These are phyloP conservation scores for Xylaria venustula DNA, from an alignment of 495 filamentous ascomycete species.

Conservation along the genomic window DNA sequence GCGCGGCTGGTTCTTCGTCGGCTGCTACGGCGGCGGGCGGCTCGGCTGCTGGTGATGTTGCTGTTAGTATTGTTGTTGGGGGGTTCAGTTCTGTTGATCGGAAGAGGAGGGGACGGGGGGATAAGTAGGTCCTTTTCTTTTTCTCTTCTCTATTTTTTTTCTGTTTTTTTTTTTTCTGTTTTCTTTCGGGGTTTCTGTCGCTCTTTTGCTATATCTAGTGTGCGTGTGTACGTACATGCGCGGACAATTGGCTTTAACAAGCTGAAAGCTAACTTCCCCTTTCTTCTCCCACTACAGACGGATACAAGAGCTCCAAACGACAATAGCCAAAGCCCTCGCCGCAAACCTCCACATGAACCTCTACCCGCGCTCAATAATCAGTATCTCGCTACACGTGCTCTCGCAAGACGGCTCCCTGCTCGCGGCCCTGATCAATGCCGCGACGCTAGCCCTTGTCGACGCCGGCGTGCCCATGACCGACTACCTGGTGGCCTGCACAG, in stretches of 20 bases:
- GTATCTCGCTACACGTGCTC: slow-evolving; percentile 81
- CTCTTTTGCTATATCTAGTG: no score
- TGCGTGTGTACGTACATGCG: no score
- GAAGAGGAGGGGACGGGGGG: slow-evolving; percentile 66
- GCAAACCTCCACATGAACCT: slow-evolving; percentile 77
- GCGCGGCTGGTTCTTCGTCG: slow-evolving; percentile 28
- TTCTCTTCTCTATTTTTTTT: background rate
- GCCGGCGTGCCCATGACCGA: slow-evolving; percentile 93
- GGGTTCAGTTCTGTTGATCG: slow-evolving; percentile 87
- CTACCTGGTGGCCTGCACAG: slow-evolving; percentile 84
- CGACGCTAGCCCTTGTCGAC: slow-evolving; percentile 88
- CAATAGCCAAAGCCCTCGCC: slow-evolving; percentile 70
- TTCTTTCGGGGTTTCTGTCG: no score
- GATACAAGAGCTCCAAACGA: slow-evolving; percentile 74
- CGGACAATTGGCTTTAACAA: no score
- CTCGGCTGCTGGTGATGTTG: slow-evolving; percentile 57
- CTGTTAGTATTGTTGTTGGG: slow-evolving; percentile 81
- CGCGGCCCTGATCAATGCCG: slow-evolving; percentile 85
- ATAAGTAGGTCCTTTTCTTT: slow-evolving; percentile 63
- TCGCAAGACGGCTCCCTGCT: slow-evolving; percentile 88
- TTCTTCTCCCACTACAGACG: no score
- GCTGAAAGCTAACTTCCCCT: background rate
- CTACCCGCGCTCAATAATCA: slow-evolving; percentile 84
- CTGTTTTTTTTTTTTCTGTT: no score
- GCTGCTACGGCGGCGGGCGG: slow-evolving; percentile 41